A percentile compares a stretch with the other conserved stretches of the same genome.
Conservation (phyloP, 2,329 filamentous ascomycete species). For the Hymenoscyphus scutula region DNA sequence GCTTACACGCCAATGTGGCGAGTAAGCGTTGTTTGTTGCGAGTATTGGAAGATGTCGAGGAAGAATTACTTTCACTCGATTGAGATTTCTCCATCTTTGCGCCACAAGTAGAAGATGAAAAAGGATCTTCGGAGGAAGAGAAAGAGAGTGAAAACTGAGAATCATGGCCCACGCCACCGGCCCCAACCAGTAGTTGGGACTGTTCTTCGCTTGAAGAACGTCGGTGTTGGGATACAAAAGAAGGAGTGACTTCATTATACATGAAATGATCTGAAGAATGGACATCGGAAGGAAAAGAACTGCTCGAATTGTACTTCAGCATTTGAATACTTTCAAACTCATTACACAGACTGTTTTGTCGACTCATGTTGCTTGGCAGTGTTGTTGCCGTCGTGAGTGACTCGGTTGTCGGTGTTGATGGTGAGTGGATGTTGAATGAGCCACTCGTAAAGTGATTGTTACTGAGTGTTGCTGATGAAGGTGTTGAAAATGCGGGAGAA, state of each 20-base stretch:
- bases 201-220: conserved; percentile 36
- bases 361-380: conserved; percentile 35
- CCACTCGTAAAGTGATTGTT: conserved; percentile 19
- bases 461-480: conserved; percentile 19
- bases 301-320: conserved; percentile 36
- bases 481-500: conserved; percentile 22
- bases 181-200: conserved; percentile 33
- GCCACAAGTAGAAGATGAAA: conserved; percentile 29
- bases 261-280: conserved; percentile 29
- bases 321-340: conserved; percentile 36
- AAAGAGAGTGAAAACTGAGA: conserved; percentile 34
- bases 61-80: conserved; percentile 37
- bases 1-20: conserved; percentile 26
- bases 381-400: conserved; percentile 36
- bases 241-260: conserved; percentile 30
- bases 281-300: conserved; percentile 32
- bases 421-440: conserved; percentile 30
- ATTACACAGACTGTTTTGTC: conserved; percentile 35
- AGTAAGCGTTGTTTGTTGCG: conserved; percentile 35
- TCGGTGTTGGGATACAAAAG: conserved; percentile 27
- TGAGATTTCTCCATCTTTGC: conserved; percentile 37
- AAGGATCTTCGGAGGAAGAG: conserved; percentile 22
- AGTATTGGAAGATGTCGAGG: conserved; percentile 30
- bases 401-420: conserved; percentile 32
- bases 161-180: conserved; percentile 36